These are phyloP conservation scores for Fusarium sp. DNA, from an alignment of 2,329 filamentous ascomycete genomes.

Conservation along the genomic window DNA sequence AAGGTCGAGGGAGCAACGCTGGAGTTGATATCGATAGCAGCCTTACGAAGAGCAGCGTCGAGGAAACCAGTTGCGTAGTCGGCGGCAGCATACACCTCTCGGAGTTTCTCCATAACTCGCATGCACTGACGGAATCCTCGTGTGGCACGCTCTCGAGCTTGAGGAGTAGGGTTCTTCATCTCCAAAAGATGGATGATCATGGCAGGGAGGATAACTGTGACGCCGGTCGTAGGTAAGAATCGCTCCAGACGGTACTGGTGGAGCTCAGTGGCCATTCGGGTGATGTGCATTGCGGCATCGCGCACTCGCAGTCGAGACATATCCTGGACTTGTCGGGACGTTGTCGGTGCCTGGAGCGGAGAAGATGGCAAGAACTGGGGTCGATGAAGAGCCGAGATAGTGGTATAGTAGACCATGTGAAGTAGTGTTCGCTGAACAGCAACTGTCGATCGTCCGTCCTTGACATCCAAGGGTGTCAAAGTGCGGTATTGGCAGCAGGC, in stretches of 20 bases:
- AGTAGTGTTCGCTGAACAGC: slow-evolving; percentile 84
- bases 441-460: slow-evolving; percentile 68
- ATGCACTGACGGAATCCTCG: slow-evolving; percentile 92
- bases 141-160: slow-evolving; percentile 77
- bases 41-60: slow-evolving; percentile 90
- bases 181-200: slow-evolving; percentile 95
- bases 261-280: slow-evolving; percentile 81
- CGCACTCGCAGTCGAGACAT: slow-evolving; percentile 85
- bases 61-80: slow-evolving; percentile 95
- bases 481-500: slow-evolving; percentile 75
- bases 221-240: slow-evolving; percentile 87
- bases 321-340: slow-evolving; percentile 78
- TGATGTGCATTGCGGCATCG: slow-evolving; percentile 86
- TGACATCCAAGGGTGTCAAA: slow-evolving; percentile 64
- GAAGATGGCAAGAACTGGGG: slow-evolving; percentile 88
- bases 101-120: slow-evolving; percentile 86
- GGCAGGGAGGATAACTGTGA: slow-evolving; percentile 89
- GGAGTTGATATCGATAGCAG: slow-evolving; percentile 75
- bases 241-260: slow-evolving; percentile 78
- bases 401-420: slow-evolving; percentile 94
- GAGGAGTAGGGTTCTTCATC: slow-evolving; percentile 83
- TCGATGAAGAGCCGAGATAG: slow-evolving; percentile 88
- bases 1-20: slow-evolving; percentile 49
- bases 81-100: slow-evolving; percentile 92
- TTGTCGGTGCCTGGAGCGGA: slow-evolving; percentile 62